Base-by-base conservation (phyloP, 1,139 yeast species). In the Diutina catenulata region DNA sequence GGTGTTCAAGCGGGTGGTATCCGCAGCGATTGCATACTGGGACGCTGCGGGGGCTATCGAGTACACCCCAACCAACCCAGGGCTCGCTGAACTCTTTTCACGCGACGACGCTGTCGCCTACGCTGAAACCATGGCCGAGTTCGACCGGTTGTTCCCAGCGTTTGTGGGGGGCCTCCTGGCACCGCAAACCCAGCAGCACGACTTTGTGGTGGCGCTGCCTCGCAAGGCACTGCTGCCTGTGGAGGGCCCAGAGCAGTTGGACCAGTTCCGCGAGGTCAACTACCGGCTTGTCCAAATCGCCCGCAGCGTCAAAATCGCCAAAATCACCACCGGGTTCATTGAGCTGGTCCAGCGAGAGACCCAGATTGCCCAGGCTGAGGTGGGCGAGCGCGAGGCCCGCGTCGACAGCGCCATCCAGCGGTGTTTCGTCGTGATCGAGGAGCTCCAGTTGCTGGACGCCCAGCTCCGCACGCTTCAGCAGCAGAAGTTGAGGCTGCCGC, bases 181-280 rank as follows among this genome's bases (percentile, higher is more conserved):
- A 19, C 63, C 71, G 0, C 64, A 70, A 47, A 71, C 72, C 0
- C 46, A 56, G 7, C 64, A 64, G 40, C 6, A 25, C 14, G n/a
- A n/a, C n/a, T n/a, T n/a, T n/a, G n/a, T n/a, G n/a, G n/a, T n/a
- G n/a, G n/a, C n/a, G n/a, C n/a, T n/a, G n/a, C n/a, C n/a, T n/a
- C n/a, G n/a, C n/a, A n/a, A n/a, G n/a, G n/a, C n/a, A n/a, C n/a
- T n/a, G n/a, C n/a, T n/a, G n/a, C n/a, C n/a, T n/a, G n/a, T n/a
- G n/a, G n/a, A n/a, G n/a, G n/a, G n/a, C n/a, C n/a, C n/a, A n/a
- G n/a, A n/a, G n/a, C n/a, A n/a, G n/a, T n/a, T n/a, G 52, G 44
- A 48, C 25, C 42, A 49, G 13, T 50, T 65, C 13, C 47, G 67
- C 23, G 69, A 64, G 14, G 40, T 62, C 13, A 65, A 66, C 41